Base-by-base conservation (phyloP, 75 land plant species). In the Picea sitchensis region DNA sequence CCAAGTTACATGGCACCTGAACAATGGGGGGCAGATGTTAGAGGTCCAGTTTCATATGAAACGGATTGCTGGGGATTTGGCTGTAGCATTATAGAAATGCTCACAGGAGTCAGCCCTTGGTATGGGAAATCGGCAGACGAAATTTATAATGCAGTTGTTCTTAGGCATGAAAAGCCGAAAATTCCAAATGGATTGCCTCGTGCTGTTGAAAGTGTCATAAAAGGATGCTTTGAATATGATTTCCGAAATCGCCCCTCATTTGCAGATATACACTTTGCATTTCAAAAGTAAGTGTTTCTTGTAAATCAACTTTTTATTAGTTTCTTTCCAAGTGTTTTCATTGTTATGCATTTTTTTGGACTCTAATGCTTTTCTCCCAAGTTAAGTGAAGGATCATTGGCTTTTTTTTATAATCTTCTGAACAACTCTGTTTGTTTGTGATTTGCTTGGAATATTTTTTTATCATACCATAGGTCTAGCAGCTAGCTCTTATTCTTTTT, bases 1-100 rank as follows among this genome's bases (percentile, higher is more conserved):
- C 94, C 98, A 56, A 95, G 93, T 73, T 97, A 91, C 77, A 97
- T 97, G 99, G 96, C 99, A 73, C 99, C 99, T 64, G 99, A 97
- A 84, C 99, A 97, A 67, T 97, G 95, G 98, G 81, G 88, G 57
- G 92, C 99, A 77, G 87, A 86, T 60, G 77, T 93, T 36, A 86
- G 94, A 80, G 99, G 99, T 73, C 99, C 99, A 76, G 68, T 97
- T 41, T 86, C 92, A 14, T 91, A 82, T 76, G 99, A 93, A 77
- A 91, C 98, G 62, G 99, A 97, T 84, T 88, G 94, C 20, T 97
- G 99, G 99, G 98, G 96, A 61, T 97, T 97, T 90, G 98, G 82
- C 14, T 97, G 99, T 85, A 89, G 93, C 78, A 84, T 97, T 76
- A 59, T 97, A 64, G 99, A 97, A 84, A 95, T 97, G 98, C 79